Base-by-base conservation (phyloP, 805 yeast genomes). In the Ogataea ganodermae region DNA sequence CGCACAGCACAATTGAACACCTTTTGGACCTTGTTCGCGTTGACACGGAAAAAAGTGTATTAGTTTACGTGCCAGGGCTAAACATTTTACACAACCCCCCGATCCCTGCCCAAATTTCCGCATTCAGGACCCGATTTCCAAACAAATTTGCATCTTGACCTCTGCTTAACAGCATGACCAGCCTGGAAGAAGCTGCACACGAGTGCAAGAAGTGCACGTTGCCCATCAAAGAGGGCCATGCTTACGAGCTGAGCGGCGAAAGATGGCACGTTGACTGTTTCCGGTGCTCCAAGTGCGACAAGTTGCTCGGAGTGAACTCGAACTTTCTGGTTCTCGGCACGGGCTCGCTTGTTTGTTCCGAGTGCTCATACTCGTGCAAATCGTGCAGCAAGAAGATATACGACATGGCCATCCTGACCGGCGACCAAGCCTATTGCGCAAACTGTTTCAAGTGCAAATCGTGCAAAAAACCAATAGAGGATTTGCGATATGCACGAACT, bases 221-320 rank as follows among this genome's bases (percentile, higher is more conserved):
- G 49, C 71, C 84, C 22, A 87, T 92, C 41, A 78, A 79, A 16
- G 96, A 89, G 59, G 97, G 97, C 26, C 95, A 91, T 55, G 98
- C 98, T 2, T 94, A 89, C 63, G 98, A 92, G 64, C 73, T 92
- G 42, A 96, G 96, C 20, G 95, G 86, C 22, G 92, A 89, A 62
- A 80, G 96, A 54, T 94, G 99, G 99, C 99, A 94, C 66, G 86
- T 89, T 47, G 79, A 86, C 52, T 94, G 99, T 68, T 94, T 94
- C 69, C 76, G 82, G 39, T 94, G 99, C 68, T 86, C 95, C 45
- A 85, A 85, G 56, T 94, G 99, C 67, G 73, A 78, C 30, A 77
- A 80, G 57, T 78, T 83, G 30, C 71, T 94, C 46, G 96, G 96
- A 21, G 87, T 95, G 52, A 86, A 89, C 59, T 84, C 95, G 20